Evolutionary conservation across 2,329 filamentous ascomycete species (phyloP), one percentile per base, ranked within the genome.

Genomic region (Botrytis medusae): DNA sequence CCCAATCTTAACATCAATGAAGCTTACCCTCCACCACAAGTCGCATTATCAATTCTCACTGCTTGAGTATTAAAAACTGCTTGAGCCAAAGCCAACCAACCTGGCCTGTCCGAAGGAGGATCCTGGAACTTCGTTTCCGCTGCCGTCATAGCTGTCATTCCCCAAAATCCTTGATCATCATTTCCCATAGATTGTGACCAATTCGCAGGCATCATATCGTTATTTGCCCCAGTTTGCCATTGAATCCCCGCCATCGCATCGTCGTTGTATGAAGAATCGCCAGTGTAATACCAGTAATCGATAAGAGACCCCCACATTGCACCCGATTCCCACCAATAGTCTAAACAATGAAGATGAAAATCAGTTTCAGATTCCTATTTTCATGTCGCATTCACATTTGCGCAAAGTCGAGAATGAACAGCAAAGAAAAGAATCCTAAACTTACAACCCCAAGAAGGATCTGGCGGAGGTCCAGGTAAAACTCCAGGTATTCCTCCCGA

Each of bases 61-160:
- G 88, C 89, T 79, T 94, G 93, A 69, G 91, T 90, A 83, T 95
- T 94, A 82, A 95, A 97, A 2, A 93, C 91, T 18, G 91, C 92
- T 81, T 94, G 92, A 0, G 88, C 91, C 71, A 96, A 86, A 10
- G 90, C 89, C n/a, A 96, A 86, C 92, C 92, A 97, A 75, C 92
- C 90, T 0, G 92, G 89, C 71, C 90, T 80, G 73, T 86, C 87
- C 0, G 84, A 76, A 0, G 88, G 86, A 7, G 92, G 91, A 77
- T 94, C 87, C 2, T 91, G 91, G 78, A 92, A 95, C 75, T 90
- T 90, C 78, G 91, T 88, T 82, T 97, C 93, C 54, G 92, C 91
- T 3, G 93, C 93, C 16, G 88, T 87, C 86, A 97, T 92, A 74
- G 91, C 92, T 1, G 93, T 89, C 85, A 96, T 87, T n/a, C 88